Base-by-base conservation (phyloP, 371 early-diverging fungal species). In the Mortierella sp. region DNA sequence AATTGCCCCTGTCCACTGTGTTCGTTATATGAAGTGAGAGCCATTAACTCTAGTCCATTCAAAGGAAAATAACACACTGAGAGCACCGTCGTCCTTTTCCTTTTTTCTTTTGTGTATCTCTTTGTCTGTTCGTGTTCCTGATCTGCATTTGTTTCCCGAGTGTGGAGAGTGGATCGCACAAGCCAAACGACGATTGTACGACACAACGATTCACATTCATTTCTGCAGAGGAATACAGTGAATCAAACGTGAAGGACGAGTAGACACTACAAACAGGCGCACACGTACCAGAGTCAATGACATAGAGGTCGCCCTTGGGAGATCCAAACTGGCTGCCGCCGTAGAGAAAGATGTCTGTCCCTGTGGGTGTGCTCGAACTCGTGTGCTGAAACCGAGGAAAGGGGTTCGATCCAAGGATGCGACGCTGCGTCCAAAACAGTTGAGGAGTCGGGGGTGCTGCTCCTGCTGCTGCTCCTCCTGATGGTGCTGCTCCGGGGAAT, bases 371-470 rank as follows among this genome's bases (percentile, higher is more conserved):
- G 6, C 83, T 82, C 28, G 89, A 83, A 10, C 91, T 86, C 67
- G 91, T 86, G 86, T 93, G 94, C 4, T 92, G 92, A 24, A 88
- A 86, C 78, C 94, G 87, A 13, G 94, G 89, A 51, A 91, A 73
- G 50, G 88, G 78, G 73, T 78, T 78, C 28, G 78, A 46, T 54
- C 78, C 78, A 43, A 67, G 43, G 72, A 78, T 72, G 5, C 72
- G 78, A 59, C 78, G 78, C 28, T 72, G 72, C 4, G 72, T 72
- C 78, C 78, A 78, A 31, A 78, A 51, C 73, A 78, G 19, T 64
- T 72, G 78, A 61, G 78, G 78, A 72, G 72, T 73, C 16, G 73
- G 64, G 1, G 59, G 53, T 16, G 54, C 40, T 28, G 57, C 53
- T 9, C 53, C n/a, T 51, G 21, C 55, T 31, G 10, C 37, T 24